Evolutionary conservation across 106 monocot genomes (phyloP).

Genomic region (Triglochin maritima): DNA sequence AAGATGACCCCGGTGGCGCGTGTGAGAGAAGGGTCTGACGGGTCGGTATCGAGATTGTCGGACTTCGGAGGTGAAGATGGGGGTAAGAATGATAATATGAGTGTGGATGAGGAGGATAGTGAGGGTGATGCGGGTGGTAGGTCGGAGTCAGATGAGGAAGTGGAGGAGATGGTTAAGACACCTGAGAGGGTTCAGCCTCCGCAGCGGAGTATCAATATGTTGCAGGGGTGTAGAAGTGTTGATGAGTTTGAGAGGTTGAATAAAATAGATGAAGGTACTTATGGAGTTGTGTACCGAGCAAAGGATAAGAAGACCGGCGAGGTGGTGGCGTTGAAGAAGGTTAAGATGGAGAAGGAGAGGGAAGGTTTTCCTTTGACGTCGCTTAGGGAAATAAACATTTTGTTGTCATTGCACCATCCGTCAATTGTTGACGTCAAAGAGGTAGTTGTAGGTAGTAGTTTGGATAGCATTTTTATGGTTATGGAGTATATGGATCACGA

Average conservation of each 20-base stretch:
- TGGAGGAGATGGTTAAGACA: conserved; percentile 9
- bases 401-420: conserved; percentile 70
- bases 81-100: conserved; percentile 27
- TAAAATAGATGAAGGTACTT: conserved; percentile 85
- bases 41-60: conserved; percentile 29
- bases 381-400: conserved; percentile 78
- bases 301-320: conserved; percentile 72
- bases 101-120: conserved; percentile 20
- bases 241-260: conserved; percentile 86
- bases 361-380: conserved; percentile 90
- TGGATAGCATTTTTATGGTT: conserved; percentile 84
- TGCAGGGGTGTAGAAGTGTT: conserved; percentile 74
- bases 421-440: conserved; percentile 92
- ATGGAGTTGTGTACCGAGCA: conserved; percentile 85
- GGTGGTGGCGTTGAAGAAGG: conserved; percentile 82
- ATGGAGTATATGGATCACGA: conserved; percentile 99
- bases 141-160: conserved; percentile 28
- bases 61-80: conserved; percentile 23
- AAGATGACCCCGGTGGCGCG: conserved; percentile 14
- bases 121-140: neutral
- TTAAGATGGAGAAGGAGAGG: conserved; percentile 87
- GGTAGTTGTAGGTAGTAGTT: conserved; percentile 61
- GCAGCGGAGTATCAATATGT: conserved; percentile 66
- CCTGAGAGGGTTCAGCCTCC: conserved; percentile 19
- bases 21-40: conserved; percentile 35